These are phyloP conservation scores for Sporisorium iseilematis-ciliati DNA, from an alignment of 1,284 basidiomycete species.

Conservation along the genomic window DNA sequence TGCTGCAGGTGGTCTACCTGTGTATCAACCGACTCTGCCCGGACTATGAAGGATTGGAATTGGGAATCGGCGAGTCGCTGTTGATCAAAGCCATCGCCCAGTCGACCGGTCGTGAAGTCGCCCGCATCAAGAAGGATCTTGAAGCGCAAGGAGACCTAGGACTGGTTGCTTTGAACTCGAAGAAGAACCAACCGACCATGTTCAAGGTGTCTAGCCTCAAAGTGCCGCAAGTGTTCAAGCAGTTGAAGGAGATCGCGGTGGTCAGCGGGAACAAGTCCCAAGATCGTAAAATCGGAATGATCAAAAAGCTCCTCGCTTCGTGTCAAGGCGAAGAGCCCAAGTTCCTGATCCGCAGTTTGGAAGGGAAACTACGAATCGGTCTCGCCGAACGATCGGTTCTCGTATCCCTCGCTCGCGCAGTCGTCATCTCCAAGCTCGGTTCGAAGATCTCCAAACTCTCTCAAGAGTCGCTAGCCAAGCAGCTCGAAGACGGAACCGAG, in stretches of 20 bases:
- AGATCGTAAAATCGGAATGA: slow-evolving; percentile 87
- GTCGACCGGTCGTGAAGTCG: slow-evolving; percentile 86
- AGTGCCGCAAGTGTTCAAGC: slow-evolving; percentile 78
- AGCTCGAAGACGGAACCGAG: slow-evolving; percentile 83
- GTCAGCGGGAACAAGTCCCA: slow-evolving; percentile 80
- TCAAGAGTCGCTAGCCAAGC: slow-evolving; percentile 79
- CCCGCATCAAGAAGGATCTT: slow-evolving; percentile 88
- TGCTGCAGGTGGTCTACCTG: slow-evolving; percentile 91
- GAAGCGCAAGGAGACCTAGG: slow-evolving; percentile 95
- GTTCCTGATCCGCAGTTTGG: slow-evolving; percentile 93
- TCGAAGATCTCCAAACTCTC: slow-evolving; percentile 74
- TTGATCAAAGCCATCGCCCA: slow-evolving; percentile 95
- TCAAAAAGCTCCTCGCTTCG: slow-evolving; percentile 91
- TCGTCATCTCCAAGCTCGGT: slow-evolving; percentile 57
- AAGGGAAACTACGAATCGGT: slow-evolving; percentile 97
- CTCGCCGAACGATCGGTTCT: slow-evolving; percentile 88
- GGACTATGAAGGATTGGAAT: slow-evolving; percentile 94
- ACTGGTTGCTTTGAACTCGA: slow-evolving; percentile 91
- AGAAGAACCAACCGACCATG: slow-evolving; percentile 91
- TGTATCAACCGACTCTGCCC: slow-evolving; percentile 98
- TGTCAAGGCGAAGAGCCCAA: slow-evolving; percentile 91
- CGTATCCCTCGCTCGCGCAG: slow-evolving; percentile 64
- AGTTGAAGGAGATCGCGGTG: slow-evolving; percentile 69
- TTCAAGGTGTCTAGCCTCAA: slow-evolving; percentile 94
- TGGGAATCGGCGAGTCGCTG: slow-evolving; percentile 95